Conservation (phyloP, 768 basidiomycete species). For the Podaxis sp. region DNA sequence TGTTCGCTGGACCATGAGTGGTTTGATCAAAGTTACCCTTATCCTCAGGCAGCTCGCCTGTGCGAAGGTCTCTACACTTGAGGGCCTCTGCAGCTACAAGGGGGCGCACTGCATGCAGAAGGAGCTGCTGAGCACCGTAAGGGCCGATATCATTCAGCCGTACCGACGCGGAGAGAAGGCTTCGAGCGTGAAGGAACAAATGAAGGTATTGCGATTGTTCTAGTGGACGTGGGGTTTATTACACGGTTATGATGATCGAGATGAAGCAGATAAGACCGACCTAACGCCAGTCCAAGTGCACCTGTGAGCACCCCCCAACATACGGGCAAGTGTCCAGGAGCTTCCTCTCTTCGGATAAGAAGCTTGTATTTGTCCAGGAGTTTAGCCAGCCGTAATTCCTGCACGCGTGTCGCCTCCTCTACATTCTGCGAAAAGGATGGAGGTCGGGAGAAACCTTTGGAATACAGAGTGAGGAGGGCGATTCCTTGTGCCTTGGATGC, state of each 20-base stretch:
- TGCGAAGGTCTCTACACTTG: constrained; percentile 47
- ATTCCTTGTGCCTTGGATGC: constrained; percentile 92
- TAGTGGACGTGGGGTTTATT: constrained; percentile 27
- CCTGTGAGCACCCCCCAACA: constrained; percentile 90
- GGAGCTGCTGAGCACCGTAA: constrained; percentile 85
- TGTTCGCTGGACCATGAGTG: constrained; percentile 71
- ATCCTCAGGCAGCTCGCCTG: constrained; percentile 31
- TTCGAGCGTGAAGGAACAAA: constrained; percentile 89
- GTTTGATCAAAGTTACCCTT: constrained; percentile 34
- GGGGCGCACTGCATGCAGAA: constrained; percentile 69
- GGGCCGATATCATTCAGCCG: constrained; percentile 91
- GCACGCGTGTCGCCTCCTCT: constrained; percentile 21
- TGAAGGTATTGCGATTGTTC: constrained; percentile 85
- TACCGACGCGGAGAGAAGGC: constrained; percentile 88
- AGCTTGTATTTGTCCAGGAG: constrained; percentile 73
- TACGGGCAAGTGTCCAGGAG: constrained; percentile 80
- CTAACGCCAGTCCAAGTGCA: constrained; percentile 68
- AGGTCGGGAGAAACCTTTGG: constrained; percentile 74
- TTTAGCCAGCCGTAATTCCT: constrained; percentile 22
- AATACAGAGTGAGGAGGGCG: constrained; percentile 85
- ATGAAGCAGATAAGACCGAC: constrained; percentile 36
- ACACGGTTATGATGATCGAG: not conserved
- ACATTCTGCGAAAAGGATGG: constrained; percentile 24
- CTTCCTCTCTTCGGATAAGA: constrained; percentile 58
- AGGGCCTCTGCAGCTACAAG: constrained; percentile 57